Conservation (phyloP, 2,329 filamentous ascomycete genomes). For the Ampelomyces quisqualis region DNA sequence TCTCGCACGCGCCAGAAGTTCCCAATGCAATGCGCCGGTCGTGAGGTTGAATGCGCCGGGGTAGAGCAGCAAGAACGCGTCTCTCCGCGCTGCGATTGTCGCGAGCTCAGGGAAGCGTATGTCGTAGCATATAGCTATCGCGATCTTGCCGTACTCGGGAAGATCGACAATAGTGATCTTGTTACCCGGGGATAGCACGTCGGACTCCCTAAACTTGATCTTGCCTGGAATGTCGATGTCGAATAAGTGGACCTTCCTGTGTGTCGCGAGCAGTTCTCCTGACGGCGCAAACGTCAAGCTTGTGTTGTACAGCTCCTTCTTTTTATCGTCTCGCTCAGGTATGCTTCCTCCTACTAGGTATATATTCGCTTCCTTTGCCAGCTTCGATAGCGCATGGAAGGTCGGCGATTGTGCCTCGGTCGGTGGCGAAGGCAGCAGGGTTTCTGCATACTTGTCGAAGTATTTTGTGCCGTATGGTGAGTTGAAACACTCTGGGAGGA, state of each 20-base stretch:
- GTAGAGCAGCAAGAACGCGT: slow-evolving; percentile 86
- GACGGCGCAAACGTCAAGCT: slow-evolving; percentile 76
- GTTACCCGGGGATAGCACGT: slow-evolving; percentile 83
- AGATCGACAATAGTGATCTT: slow-evolving; percentile 82
- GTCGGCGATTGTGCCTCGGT: slow-evolving; percentile 70
- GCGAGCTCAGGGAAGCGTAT: slow-evolving; percentile 94
- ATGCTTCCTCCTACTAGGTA: slow-evolving; percentile 93
- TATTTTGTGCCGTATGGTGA: slow-evolving; percentile 90
- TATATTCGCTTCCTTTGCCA: slow-evolving; percentile 74
- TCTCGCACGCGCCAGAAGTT: slow-evolving; percentile 74
- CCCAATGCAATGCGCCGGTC: slow-evolving; percentile 91
- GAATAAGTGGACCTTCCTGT: slow-evolving; percentile 94
- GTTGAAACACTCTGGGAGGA: slow-evolving; percentile 98
- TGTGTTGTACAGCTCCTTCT: slow-evolving; percentile 85
- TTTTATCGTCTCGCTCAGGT: slow-evolving; percentile 68
- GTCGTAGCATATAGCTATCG: slow-evolving; percentile 94
- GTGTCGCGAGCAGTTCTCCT: slow-evolving; percentile 78
- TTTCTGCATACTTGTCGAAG: slow-evolving; percentile 91
- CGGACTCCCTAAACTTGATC: slow-evolving; percentile 87
- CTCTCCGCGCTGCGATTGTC: slow-evolving; percentile 80
- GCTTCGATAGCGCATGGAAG: slow-evolving; percentile 77
- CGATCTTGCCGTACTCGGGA: slow-evolving; percentile 84
- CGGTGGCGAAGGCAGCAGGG: slow-evolving; percentile 76
- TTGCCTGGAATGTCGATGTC: slow-evolving; percentile 97
- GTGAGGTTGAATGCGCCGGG: slow-evolving; percentile 97